A percentile compares a stretch with the other conserved stretches of the same genome.
Evolutionary conservation across 495 filamentous ascomycete species (phyloP).

Genomic region (Neurospora sp.): DNA sequence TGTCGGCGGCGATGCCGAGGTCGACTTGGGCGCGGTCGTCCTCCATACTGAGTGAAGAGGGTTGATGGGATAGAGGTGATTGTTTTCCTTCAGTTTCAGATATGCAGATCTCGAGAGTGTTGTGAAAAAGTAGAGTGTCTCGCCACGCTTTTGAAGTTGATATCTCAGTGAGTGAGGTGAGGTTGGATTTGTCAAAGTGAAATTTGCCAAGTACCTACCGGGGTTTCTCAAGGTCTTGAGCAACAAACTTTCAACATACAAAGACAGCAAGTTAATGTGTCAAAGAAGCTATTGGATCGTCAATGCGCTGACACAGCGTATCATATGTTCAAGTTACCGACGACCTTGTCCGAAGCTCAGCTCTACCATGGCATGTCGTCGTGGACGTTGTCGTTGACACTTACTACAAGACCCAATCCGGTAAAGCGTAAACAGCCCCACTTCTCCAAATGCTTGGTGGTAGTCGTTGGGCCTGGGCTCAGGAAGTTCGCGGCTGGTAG

Average conservation of each 20-base stretch:
- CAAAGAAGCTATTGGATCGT: not conserved
- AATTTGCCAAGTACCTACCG: not conserved
- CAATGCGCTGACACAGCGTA: not conserved
- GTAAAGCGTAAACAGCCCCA: not conserved
- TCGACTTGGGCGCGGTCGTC: constrained; percentile 42
- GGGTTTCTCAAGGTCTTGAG: not conserved
- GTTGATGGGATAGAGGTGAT: no score
- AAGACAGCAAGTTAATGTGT: not conserved
- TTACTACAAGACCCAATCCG: not conserved
- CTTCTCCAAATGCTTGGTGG: not conserved
- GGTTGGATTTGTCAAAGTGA: not conserved
- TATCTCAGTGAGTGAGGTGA: not conserved
- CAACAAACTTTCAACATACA: not conserved
- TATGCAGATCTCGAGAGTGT: not conserved
- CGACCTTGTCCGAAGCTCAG: not conserved
- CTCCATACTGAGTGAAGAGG: constrained; percentile 20
- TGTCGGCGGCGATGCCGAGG: constrained; percentile 43
- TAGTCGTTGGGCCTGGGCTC: not conserved
- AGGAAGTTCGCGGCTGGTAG: not conserved
- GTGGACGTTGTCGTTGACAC: not conserved
- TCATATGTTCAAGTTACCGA: not conserved
- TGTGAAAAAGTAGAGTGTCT: not conserved
- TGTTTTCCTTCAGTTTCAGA: no score
- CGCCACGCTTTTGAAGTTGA: not conserved
- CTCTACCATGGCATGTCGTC: not conserved